A percentile compares a stretch with the other conserved stretches of the same genome.
These are phyloP conservation scores for Radiomyces spectabilis DNA, from an alignment of 192 early-diverging fungal species.

Conservation along the genomic window DNA sequence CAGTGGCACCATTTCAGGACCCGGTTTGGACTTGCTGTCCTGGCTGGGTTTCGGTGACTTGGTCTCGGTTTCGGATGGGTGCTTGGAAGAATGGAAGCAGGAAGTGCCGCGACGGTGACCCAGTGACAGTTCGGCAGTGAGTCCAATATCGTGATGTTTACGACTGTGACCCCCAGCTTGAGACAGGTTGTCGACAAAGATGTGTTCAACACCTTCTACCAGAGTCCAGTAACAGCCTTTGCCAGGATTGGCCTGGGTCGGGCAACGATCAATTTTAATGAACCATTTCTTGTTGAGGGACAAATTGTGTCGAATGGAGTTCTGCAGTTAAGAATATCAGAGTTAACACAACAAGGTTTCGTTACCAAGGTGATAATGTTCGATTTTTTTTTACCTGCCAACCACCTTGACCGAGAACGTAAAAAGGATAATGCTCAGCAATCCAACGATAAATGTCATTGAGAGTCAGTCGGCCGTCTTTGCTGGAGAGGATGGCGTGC, in stretches of 20 bases:
- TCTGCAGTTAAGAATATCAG: conserved; percentile 44
- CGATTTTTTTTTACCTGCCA: conserved; percentile 59
- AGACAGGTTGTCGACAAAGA: conserved; percentile 23
- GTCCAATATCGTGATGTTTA: conserved; percentile 15
- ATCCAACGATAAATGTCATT: conserved; percentile 80
- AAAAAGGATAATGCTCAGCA: conserved; percentile 58
- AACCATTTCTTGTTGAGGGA: conserved; percentile 72
- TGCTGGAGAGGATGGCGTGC: conserved; percentile 58
- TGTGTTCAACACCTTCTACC: conserved; percentile 8
- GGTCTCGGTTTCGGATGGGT: background rate
- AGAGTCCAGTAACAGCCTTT: conserved; percentile 67
- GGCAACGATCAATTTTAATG: conserved; percentile 57
- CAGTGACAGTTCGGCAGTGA: background rate
- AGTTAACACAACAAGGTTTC: background rate
- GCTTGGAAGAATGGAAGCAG: too few species aligned
- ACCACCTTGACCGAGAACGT: conserved; percentile 48
- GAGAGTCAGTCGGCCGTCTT: conserved; percentile 57
- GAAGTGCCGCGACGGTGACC: background rate
- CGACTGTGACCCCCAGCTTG: conserved; percentile 18
- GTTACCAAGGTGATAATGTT: background rate
- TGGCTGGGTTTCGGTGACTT: background rate
- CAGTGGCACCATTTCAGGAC: too few species aligned
- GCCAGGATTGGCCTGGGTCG: conserved; percentile 54
- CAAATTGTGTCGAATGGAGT: conserved; percentile 84
- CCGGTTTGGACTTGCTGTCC: too few species aligned